A percentile compares a stretch with the other conserved stretches of the same genome.
phyloP scores from a whole-genome alignment of 2,329 filamentous ascomycete genomes.

The Camillea tinctor region DNA sequence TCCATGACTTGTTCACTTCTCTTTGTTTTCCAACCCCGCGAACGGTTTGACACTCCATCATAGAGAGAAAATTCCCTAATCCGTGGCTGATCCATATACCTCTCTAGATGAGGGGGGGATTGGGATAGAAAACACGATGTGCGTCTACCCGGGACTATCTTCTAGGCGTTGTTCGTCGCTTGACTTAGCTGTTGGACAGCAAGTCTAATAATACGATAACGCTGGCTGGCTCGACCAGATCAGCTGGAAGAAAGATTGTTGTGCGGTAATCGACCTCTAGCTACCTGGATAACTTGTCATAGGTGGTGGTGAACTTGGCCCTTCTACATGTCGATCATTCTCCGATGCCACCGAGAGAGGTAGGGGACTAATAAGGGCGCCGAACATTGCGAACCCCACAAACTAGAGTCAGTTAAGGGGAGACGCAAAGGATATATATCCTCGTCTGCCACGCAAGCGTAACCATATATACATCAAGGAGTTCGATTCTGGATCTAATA shows the following conservation, averaged over 20 bases:
- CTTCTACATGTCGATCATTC: slow-evolving; percentile 2
- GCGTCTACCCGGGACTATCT: background rate
- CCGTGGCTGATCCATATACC: slow-evolving; percentile 14
- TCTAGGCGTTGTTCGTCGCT: background rate
- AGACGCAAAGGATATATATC: slow-evolving; percentile 10
- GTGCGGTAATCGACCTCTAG: slow-evolving; percentile 4
- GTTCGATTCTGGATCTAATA: slow-evolving; percentile 9
- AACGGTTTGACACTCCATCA: slow-evolving; percentile 35
- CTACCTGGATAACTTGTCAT: background rate
- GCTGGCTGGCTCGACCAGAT: background rate
- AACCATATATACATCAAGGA: slow-evolving; percentile 2
- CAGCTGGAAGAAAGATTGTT: background rate
- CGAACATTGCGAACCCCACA: slow-evolving; percentile 5
- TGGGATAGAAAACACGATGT: background rate
- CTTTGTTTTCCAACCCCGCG: slow-evolving; percentile 37
- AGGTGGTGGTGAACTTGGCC: background rate
- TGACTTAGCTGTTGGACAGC: background rate
- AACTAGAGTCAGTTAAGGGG: slow-evolving; percentile 1
- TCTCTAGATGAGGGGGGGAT: background rate
- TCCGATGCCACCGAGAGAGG: background rate
- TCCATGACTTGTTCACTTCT: slow-evolving; percentile 33
- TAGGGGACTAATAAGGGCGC: background rate
- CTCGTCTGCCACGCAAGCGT: slow-evolving; percentile 6
- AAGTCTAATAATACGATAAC: background rate
- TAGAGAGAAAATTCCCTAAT: slow-evolving; percentile 27